Percentiles rank a stretch among this genome's conserved stretches.
Conservation (phyloP, 352 stramenopile genomes). For the Globisporangium spiculum region DNA sequence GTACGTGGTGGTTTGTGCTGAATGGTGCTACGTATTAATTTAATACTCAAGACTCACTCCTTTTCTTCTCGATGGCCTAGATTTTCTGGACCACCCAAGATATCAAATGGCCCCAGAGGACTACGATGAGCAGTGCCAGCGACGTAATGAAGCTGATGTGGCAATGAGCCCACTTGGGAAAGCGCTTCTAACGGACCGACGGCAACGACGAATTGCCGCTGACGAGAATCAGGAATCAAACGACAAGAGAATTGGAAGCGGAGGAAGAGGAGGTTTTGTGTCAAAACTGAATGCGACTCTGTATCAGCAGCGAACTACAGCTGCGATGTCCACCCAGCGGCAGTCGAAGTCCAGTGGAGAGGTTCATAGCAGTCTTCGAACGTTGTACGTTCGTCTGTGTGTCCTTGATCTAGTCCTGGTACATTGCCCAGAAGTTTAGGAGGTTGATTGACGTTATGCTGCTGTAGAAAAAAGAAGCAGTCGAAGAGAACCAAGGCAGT, state of each 20-base stretch:
- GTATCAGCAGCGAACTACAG: neutral
- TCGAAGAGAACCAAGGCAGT: slow-evolving; percentile 9
- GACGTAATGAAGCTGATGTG: neutral
- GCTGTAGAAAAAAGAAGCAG: slow-evolving; percentile 9
- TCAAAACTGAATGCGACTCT: neutral
- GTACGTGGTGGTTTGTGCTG: slow-evolving; percentile 22
- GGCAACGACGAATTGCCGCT: neutral
- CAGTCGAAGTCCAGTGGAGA: slow-evolving; percentile 17
- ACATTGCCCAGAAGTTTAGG: neutral
- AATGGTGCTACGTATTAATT: neutral
- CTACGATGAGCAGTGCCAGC: neutral
- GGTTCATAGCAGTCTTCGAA: slow-evolving; percentile 9
- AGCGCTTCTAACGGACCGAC: slow-evolving; percentile 19
- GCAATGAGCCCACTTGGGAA: slow-evolving; percentile 18
- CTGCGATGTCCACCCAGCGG: slow-evolving; percentile 4
- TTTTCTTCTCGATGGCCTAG: slow-evolving; percentile 15
- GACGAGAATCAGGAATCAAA: slow-evolving; percentile 17
- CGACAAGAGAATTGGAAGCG: neutral
- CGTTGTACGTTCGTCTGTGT: slow-evolving; percentile 9
- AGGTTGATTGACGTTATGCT: neutral
- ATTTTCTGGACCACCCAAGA: slow-evolving; percentile 42
- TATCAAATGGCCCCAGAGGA: slow-evolving; percentile 14
- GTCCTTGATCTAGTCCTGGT: neutral
- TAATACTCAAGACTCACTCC: neutral
- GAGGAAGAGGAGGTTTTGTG: neutral